phyloP scores from a whole-genome alignment of 176 grass and related monocot species.

The Hyparrhenia diplandra region DNA sequence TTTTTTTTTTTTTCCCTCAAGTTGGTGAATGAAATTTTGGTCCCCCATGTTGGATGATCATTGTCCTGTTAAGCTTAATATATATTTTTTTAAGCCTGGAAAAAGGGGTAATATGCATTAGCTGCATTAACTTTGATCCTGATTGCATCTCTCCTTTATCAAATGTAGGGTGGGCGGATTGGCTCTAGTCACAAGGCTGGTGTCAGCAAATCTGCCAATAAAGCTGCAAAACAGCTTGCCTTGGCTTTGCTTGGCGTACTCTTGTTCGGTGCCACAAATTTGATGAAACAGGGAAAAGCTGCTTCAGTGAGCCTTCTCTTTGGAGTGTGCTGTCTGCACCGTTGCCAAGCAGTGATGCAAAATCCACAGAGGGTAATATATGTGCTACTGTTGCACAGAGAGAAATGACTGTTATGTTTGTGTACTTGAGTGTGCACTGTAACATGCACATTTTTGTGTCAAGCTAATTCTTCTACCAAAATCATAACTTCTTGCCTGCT shows the following conservation, averaged over 20 bases:
- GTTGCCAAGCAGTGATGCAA: constrained; percentile 34
- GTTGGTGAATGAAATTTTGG: neutral
- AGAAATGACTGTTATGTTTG: neutral
- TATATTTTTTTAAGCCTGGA: neutral
- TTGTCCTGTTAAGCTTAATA: neutral
- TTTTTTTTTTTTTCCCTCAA: neutral
- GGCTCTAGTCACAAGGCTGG: constrained; percentile 75
- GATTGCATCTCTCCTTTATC: constrained; percentile 2
- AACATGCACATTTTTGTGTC: neutral
- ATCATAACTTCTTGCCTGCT: neutral
- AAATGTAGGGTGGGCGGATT: constrained; percentile 52
- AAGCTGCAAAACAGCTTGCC: constrained; percentile 67
- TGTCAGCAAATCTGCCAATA: constrained; percentile 50
- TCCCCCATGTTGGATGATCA: neutral
- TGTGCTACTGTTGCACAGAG: constrained; percentile 1
- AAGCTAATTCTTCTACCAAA: neutral
- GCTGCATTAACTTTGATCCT: neutral
- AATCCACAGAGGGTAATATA: constrained; percentile 45
- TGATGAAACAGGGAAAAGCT: constrained; percentile 70
- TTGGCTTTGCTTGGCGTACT: constrained; percentile 68
- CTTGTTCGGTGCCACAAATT: constrained; percentile 65
- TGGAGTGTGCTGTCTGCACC: constrained; percentile 48
- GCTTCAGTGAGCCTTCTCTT: constrained; percentile 65
- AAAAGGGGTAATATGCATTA: neutral
- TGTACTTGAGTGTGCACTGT: constrained; percentile 2